Conservation (phyloP, 164 flowering plant species). For the Berberis thunbergii region DNA sequence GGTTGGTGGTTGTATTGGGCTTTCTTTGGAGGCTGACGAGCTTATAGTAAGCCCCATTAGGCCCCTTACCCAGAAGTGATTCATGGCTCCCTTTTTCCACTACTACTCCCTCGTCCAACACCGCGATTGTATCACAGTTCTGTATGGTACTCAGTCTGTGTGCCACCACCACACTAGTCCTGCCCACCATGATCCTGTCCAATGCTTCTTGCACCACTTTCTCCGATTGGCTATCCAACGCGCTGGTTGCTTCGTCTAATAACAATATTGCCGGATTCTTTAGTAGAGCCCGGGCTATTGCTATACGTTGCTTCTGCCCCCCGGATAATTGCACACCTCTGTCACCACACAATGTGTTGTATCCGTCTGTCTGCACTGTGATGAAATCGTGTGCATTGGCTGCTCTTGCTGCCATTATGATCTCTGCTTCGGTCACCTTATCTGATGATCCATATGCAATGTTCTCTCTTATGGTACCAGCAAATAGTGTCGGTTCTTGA, state of each 20-base stretch:
- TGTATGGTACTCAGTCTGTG: constrained; percentile 1
- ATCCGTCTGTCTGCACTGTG: neutral
- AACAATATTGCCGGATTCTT: neutral
- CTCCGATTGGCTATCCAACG: constrained; percentile 1
- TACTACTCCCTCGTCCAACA: neutral
- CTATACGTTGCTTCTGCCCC: neutral
- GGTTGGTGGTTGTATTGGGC: neutral
- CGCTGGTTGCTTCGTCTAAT: neutral
- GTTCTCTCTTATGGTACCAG: constrained; percentile 1
- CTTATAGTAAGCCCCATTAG: neutral
- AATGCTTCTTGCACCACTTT: neutral
- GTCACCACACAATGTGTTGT: neutral
- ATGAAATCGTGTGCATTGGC: constrained; percentile 3
- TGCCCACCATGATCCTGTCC: constrained; percentile 1
- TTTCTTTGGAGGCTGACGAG: neutral
- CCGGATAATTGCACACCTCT: constrained; percentile 3
- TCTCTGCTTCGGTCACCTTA: neutral
- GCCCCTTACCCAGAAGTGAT: neutral
- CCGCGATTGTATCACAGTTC: neutral
- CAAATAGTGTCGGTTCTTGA: neutral
- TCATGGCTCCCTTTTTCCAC: neutral
- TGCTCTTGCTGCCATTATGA: constrained; percentile 1
- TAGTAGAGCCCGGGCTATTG: constrained; percentile 3
- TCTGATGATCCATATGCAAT: neutral
- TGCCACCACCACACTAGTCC: neutral